These are phyloP conservation scores for Metschnikowia proteae DNA, from an alignment of 805 yeast species.

Conservation along the genomic window DNA sequence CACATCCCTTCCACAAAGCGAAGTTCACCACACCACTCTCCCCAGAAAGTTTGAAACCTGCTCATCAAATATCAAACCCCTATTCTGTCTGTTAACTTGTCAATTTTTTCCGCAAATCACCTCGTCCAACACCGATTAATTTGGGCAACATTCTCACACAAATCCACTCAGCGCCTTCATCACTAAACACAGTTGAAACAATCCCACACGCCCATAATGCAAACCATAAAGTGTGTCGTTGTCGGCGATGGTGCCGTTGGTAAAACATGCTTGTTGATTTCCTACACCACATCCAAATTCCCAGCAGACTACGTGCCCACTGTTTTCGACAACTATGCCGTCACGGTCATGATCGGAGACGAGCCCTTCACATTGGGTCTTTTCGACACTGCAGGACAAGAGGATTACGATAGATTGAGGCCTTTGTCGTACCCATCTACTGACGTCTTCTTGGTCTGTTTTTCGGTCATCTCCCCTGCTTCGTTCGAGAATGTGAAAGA, in stretches of 20 bases:
- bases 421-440: conserved; percentile 97
- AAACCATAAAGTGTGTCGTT: conserved; percentile 87
- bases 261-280: conserved; percentile 89
- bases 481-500: conserved; percentile 96
- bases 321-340: conserved; percentile 95
- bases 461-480: conserved; percentile 95
- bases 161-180: not conserved
- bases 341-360: conserved; percentile 93
- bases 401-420: conserved; percentile 95
- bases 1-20: not conserved
- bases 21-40: not conserved
- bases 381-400: conserved; percentile 99
- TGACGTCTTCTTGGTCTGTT: conserved; percentile 93
- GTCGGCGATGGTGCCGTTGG: conserved; percentile 99
- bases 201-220: conserved; percentile 29
- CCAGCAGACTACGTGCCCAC: conserved; percentile 99
- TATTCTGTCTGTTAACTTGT: not conserved
- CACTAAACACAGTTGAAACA: conserved; percentile 2
- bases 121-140: conserved; percentile 3
- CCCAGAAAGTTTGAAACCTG: not conserved
- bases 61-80: not conserved
- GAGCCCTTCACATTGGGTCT: conserved; percentile 97
- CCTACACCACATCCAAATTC: conserved; percentile 94
- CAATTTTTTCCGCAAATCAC: conserved; percentile 5
- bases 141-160: conserved; percentile 5